Conservation (phyloP, 768 basidiomycete genomes). For the Mycena pura region DNA sequence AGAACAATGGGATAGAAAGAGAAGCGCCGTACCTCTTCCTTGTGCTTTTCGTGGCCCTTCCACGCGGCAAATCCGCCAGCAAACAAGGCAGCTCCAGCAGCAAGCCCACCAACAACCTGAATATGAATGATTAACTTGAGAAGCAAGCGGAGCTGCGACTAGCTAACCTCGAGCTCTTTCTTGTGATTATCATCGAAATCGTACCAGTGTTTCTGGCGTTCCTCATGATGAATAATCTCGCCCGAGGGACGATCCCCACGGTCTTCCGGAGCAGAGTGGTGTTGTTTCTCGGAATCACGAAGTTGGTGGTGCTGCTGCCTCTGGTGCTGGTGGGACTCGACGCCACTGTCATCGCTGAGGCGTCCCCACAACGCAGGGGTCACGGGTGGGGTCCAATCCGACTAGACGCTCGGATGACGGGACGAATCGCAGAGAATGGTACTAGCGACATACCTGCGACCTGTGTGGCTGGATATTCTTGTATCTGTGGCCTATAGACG, state of each 20-base stretch:
- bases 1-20: neutral
- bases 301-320: conserved; percentile 35
- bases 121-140: conserved; percentile 10
- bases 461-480: conserved; percentile 75
- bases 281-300: conserved; percentile 36
- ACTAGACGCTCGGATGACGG: no score
- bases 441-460: conserved; percentile 57
- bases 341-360: conserved; percentile 41
- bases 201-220: conserved; percentile 62
- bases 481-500: conserved; percentile 59
- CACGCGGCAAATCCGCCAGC: conserved; percentile 59
- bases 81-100: conserved; percentile 57
- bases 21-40: conserved; percentile 57
- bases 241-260: conserved; percentile 24
- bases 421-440: neutral
- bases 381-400: conserved; percentile 69
- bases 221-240: conserved; percentile 46
- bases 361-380: conserved; percentile 76
- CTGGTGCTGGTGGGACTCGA: conserved; percentile 34
- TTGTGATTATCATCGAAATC: conserved; percentile 61
- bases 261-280: conserved; percentile 26
- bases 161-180: conserved; percentile 66
- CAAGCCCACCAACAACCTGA: conserved; percentile 71
- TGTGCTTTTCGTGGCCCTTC: conserved; percentile 61
- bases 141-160: conserved; percentile 5